A percentile compares a stretch with the other conserved stretches of the same genome.
These are phyloP conservation scores for Agaricus sinodeliciosus DNA, from an alignment of 768 basidiomycete species.

Conservation along the genomic window DNA sequence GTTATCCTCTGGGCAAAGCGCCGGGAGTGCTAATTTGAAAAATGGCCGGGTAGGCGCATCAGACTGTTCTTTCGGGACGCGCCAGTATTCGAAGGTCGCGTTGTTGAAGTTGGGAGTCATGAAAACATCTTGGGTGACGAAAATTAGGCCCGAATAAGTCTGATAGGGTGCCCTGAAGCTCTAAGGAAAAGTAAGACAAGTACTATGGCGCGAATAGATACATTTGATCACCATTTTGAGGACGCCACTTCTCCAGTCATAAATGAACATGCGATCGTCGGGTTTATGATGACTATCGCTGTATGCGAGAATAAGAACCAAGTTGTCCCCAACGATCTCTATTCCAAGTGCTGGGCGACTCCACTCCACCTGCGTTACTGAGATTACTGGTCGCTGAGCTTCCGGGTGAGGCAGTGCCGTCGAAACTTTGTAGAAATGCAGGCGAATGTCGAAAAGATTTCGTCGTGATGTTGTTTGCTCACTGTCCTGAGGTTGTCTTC, in stretches of 20 bases:
- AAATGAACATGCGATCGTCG: conserved; percentile 31
- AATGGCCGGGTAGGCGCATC: conserved; percentile 15
- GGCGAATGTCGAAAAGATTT: conserved; percentile 3
- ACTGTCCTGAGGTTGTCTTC: neutral
- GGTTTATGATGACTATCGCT: conserved; percentile 8
- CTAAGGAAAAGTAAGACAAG: neutral
- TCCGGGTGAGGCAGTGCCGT: conserved; percentile 29
- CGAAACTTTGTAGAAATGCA: conserved; percentile 23
- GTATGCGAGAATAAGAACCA: conserved; percentile 31
- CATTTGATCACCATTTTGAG: conserved; percentile 25
- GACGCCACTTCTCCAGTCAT: conserved; percentile 35
- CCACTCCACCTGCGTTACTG: conserved; percentile 20
- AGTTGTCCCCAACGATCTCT: conserved; percentile 38
- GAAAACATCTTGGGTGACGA: conserved; percentile 26
- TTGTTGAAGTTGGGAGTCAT: conserved; percentile 26
- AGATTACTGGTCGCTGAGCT: conserved; percentile 22
- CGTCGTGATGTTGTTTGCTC: too few species aligned
- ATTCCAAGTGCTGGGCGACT: conserved; percentile 29
- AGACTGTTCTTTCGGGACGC: conserved; percentile 18
- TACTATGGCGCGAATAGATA: neutral
- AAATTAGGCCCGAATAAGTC: conserved; percentile 25
- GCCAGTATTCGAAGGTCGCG: conserved; percentile 29
- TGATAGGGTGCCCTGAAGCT: conserved; percentile 17
- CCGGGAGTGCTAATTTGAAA: conserved; percentile 23
- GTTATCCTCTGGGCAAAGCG: conserved; percentile 17